These are phyloP conservation scores for Phaseolus coccineus DNA, from an alignment of 331 rosid genomes.

Conservation along the genomic window DNA sequence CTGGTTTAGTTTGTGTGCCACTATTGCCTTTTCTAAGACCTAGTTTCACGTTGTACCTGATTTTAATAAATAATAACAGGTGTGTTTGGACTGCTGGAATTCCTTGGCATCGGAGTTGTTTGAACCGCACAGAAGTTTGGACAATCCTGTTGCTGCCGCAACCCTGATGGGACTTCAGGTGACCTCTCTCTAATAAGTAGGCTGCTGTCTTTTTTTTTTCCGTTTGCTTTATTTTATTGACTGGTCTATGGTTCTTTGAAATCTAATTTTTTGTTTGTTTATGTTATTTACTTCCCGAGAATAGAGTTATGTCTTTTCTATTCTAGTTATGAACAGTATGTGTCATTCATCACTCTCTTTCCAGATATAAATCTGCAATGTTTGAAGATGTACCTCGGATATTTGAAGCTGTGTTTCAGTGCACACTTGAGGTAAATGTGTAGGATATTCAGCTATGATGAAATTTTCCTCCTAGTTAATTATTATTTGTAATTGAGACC, in stretches of 20 bases:
- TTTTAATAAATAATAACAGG: too few species aligned
- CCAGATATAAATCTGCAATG: slow-evolving; percentile 90
- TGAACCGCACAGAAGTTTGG: too few species aligned
- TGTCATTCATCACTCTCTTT: slow-evolving; percentile 20
- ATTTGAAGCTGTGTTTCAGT: slow-evolving; percentile 98
- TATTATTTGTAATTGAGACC: not conserved
- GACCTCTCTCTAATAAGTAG: slow-evolving; percentile 63
- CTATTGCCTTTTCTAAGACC: too few species aligned
- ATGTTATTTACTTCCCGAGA: not conserved
- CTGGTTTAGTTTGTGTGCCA: too few species aligned
- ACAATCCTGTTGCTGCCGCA: too few species aligned
- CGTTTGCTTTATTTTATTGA: not conserved
- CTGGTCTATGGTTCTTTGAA: slow-evolving; percentile 30
- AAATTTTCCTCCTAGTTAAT: not conserved
- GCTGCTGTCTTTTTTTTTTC: slow-evolving; percentile 2
- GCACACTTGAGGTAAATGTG: slow-evolving; percentile 88
- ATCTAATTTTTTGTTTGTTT: not conserved
- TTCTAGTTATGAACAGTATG: not conserved
- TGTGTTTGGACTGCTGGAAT: too few species aligned
- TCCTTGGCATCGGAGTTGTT: too few species aligned
- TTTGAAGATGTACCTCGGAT: slow-evolving; percentile 93
- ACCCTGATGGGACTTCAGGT: too few species aligned
- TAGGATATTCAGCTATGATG: not conserved
- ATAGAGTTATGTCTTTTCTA: not conserved
- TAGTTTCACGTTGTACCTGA: too few species aligned